Base-by-base conservation (phyloP, 2,329 filamentous ascomycete species). In the Phialophora verrucosa region DNA sequence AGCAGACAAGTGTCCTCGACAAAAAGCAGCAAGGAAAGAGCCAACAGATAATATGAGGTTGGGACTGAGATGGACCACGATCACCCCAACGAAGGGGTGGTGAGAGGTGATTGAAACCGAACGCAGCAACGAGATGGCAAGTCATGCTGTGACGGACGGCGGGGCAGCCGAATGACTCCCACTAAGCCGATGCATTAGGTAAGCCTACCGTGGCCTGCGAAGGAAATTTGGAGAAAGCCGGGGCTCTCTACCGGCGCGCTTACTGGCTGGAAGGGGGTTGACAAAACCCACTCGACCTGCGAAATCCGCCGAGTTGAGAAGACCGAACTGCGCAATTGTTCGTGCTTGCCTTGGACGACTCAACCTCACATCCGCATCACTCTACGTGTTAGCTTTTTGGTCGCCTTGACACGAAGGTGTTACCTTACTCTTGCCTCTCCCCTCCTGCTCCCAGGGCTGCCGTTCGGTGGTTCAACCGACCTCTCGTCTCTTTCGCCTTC, bases 1-100 rank as follows among this genome's bases (percentile, higher is more conserved):
- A 67, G 63, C 62, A 59, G 68, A 66, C 68, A 23, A 67, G 71
- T 64, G 66, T 68, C 68, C 69, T 71, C 66, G 66, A 71, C 69
- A 42, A 42, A 4, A 29, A 38, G 59, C 11, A 56, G 58, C 7
- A 29, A 17, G 17, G 31, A 49, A 56, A 42, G 29, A 8, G n/a
- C 23, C 11, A 5, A 51, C n/a, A 31, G 23, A 58, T 32, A 42
- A 31, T 23, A 23, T 10, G 29, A 32, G 17, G 4, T 3, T n/a
- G 38, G 38, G n/a, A 25, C 32, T 44, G 50, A 64, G n/a, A 32
- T 50, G 25, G 59, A 65, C 61, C 62, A 61, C 68, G 47, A 59
- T 68, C 69, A 68, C 68, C 69, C 67, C 55, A 66, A 66, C 64
- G 68, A 69, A 66, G 62, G 64, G 64, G 58, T 53, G 55, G 54